Evolutionary conservation across 805 yeast genomes (phyloP).

Genomic region (Pichia sporocuriosa): DNA sequence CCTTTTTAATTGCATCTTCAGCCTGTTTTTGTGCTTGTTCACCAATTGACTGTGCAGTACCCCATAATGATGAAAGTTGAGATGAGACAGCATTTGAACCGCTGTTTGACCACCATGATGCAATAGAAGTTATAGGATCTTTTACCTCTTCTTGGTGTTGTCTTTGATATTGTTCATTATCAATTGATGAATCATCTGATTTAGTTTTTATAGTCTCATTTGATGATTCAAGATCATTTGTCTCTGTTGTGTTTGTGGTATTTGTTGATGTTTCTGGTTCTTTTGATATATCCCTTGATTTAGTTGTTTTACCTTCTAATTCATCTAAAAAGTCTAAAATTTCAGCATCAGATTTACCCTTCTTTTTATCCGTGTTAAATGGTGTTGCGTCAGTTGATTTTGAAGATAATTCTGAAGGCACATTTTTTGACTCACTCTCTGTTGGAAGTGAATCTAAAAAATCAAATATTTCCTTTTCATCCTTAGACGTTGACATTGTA

Average conservation of each 20-base stretch:
- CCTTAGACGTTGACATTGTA: slow-evolving; percentile 1
- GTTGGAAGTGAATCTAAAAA: slow-evolving; percentile 78
- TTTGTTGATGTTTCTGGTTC: not conserved
- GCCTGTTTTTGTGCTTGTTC: slow-evolving; percentile 41
- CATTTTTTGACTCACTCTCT: slow-evolving; percentile 10
- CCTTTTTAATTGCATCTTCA: slow-evolving; percentile 45
- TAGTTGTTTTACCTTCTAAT: slow-evolving; percentile 37
- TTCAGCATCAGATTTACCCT: slow-evolving; percentile 40
- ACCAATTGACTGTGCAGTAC: slow-evolving; percentile 39
- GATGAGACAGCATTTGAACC: slow-evolving; percentile 57
- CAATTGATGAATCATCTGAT: too few species aligned
- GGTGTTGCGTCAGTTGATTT: not conserved
- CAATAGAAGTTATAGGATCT: slow-evolving; percentile 60
- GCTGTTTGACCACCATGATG: slow-evolving; percentile 70
- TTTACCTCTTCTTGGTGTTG: slow-evolving; percentile 22
- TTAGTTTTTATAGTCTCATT: not conserved
- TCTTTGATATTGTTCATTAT: too few species aligned
- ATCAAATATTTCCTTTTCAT: slow-evolving; percentile 71
- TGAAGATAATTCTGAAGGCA: not conserved
- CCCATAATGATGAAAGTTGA: slow-evolving; percentile 61
- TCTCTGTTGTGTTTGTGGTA: not conserved
- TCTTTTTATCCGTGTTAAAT: not conserved
- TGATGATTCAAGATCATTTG: not conserved
- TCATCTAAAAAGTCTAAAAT: slow-evolving; percentile 58
- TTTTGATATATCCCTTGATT: not conserved